Evolutionary conservation across 768 basidiomycete genomes (phyloP), one percentile per base, ranked within the genome.

Genomic region (Pleurotus platypus): DNA sequence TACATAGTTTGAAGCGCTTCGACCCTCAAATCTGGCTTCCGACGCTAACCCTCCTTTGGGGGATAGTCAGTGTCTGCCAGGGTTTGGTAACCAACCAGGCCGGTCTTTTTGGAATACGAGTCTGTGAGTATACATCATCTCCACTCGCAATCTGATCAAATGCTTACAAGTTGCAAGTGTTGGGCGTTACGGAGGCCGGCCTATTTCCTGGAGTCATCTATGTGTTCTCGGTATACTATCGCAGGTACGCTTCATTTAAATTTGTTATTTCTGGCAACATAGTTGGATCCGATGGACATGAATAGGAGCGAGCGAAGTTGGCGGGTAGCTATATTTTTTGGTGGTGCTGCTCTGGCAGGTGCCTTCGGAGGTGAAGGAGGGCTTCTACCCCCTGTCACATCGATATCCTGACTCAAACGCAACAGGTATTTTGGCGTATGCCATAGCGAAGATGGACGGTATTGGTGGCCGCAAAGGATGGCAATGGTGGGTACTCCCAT

Each of bases 291-390:
- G n/a, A 5, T 47, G 22, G 3, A 27, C 24, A 24, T 24, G 42
- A 42, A 15, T 56, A 84, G 86, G 42, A 76, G 73, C 37, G 80
- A 86, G 63, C 79, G 83, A 1, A 81, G 82, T 59, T 80, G 78
- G 75, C 75, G 86, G 49, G 81, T 86, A 5, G 81, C 82, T 0
- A 72, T 87, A 40, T 84, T 85, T 67, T 84, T 86, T 58, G 81
- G 82, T 27, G 85, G 80, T 49, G 78, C 84, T 4, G 80, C 83
- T 5, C 70, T 86, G 18, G 81, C 85, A 5, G 84, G 86, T 24
- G 85, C 85, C 1, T 86, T 87, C 59, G 83, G 83, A 60, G 81
- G 83, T 74, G 65, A 58, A 35, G 66, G 58, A n/a, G 24, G 6
- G 18, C 54, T 24, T 24, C 49, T 13, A 47, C 20, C 16, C 15